Evolutionary conservation across 129 eudicot species (phyloP), one percentile per base, ranked within the genome.

Genomic region (Heracleum sosnowskyi): DNA sequence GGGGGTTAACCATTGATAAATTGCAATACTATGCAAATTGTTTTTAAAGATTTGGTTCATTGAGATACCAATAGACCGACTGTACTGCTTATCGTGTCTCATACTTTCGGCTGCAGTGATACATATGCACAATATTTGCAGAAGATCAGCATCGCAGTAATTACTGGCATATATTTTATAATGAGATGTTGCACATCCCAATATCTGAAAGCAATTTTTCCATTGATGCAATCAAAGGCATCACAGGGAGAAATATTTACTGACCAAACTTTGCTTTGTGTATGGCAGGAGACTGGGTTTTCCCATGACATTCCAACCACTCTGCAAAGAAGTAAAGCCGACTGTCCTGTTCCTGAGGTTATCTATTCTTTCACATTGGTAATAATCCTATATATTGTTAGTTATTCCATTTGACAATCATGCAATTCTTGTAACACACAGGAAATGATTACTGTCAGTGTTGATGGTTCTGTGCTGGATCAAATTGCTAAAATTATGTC

Each of bases 321-420:
- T 55, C 88, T 95, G 81, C 91, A 95, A 80, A 90, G 97, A 84
- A 95, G 98, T 83, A 95, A 91, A 87, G 97, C 97, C 71, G 98
- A 95, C 77, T 95, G 98, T 84, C 98, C 98, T 62, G 92, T 90
- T 46, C 98, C 96, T 62, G 98, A 95, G 98, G 98, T 95, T 82
- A 18, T 72, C 71, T 46, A 0, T 12, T 28, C 8, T 69, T 78
- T 78, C 7, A 47, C 29, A 34, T 68, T 22, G 9, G 68, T 8
- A 4, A 60, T 16, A 60, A 60, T 60, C 13, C 3, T 7, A 47
- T 60, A 11, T 81, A 60, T 76, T 60, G 40, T 13, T 81, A 69
- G 35, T 84, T 78, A 5, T 66, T 36, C 63, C 72, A 73, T 69
- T 51, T 72, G 29, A 64, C 45, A 78, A 76, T 72, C 17, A 39